These are phyloP conservation scores for Phytophthora litchii DNA, from an alignment of 352 stramenopile genomes.

Conservation along the genomic window DNA sequence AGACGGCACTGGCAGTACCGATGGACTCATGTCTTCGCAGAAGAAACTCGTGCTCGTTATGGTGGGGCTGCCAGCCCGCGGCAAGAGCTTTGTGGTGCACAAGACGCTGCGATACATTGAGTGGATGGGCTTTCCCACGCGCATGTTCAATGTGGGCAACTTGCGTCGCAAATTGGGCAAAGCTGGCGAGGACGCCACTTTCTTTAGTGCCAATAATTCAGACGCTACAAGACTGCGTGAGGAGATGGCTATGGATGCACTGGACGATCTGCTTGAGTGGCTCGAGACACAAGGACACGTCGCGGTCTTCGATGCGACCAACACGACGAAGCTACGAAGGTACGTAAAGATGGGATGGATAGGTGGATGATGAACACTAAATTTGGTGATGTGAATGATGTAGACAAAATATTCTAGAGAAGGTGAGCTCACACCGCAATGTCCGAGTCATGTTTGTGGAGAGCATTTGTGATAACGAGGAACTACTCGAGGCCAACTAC, in stretches of 20 bases:
- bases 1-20: conserved; percentile 27
- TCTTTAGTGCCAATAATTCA: conserved; percentile 93
- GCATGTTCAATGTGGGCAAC: conserved; percentile 96
- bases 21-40: conserved; percentile 72
- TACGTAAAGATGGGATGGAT: conserved; percentile 11
- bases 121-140: conserved; percentile 90
- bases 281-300: conserved; percentile 91
- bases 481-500: conserved; percentile 94
- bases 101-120: conserved; percentile 94
- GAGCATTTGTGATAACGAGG: conserved; percentile 93
- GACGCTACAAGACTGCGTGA: conserved; percentile 85
- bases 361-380: conserved; percentile 5
- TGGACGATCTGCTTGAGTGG: conserved; percentile 92
- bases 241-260: conserved; percentile 86
- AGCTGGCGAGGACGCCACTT: conserved; percentile 75
- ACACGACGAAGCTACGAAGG: conserved; percentile 89
- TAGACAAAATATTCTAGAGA: conserved; percentile 66
- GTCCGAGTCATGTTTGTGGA: conserved; percentile 94
- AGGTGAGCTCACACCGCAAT: conserved; percentile 65
- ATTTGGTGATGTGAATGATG: conserved; percentile 3
- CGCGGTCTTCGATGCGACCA: conserved; percentile 96
- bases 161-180: conserved; percentile 86
- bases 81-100: conserved; percentile 96
- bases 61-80: conserved; percentile 93
- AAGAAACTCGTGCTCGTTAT: conserved; percentile 94